Conservation (phyloP, 2,329 filamentous ascomycete genomes). For the Diplodia corticola region DNA sequence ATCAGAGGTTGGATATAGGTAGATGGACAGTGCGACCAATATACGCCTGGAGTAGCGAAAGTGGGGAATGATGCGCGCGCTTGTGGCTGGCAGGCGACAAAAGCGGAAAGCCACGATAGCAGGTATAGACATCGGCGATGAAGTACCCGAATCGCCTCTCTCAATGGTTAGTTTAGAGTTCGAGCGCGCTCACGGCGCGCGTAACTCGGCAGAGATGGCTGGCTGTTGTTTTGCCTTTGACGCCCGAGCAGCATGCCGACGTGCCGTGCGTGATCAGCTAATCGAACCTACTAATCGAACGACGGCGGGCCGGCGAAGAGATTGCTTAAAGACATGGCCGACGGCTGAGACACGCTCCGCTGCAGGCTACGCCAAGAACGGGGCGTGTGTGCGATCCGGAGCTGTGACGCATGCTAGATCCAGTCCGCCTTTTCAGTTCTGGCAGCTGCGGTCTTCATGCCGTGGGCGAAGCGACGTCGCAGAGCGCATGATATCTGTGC, state of each 20-base stretch:
- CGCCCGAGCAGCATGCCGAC: not conserved
- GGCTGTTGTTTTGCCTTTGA: slow-evolving; percentile 10
- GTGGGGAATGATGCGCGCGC: slow-evolving; percentile 16
- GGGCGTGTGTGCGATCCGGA: slow-evolving; percentile 8
- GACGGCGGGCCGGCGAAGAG: not conserved
- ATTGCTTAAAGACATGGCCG: slow-evolving; percentile 16
- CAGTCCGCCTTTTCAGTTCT: not conserved
- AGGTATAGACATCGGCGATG: slow-evolving; percentile 2
- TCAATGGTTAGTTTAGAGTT: not conserved
- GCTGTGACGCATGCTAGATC: slow-evolving; percentile 18
- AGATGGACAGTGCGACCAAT: slow-evolving; percentile 19
- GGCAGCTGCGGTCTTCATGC: slow-evolving; percentile 11
- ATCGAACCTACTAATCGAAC: slow-evolving; percentile 1
- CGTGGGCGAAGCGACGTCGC: not conserved
- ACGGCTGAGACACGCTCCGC: slow-evolving; percentile 22
- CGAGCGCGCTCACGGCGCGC: not conserved
- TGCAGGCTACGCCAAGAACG: slow-evolving; percentile 11
- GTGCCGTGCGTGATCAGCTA: not conserved
- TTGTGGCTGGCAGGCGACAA: slow-evolving; percentile 4
- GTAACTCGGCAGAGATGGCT: not conserved
- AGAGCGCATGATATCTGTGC: slow-evolving; percentile 17
- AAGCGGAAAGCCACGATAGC: slow-evolving; percentile 22
- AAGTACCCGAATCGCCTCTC: not conserved
- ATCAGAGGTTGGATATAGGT: slow-evolving; percentile 18
- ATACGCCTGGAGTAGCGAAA: slow-evolving; percentile 19